Conservation (phyloP, 2,329 filamentous ascomycete genomes). For the Aspergillus ochraceoroseus region DNA sequence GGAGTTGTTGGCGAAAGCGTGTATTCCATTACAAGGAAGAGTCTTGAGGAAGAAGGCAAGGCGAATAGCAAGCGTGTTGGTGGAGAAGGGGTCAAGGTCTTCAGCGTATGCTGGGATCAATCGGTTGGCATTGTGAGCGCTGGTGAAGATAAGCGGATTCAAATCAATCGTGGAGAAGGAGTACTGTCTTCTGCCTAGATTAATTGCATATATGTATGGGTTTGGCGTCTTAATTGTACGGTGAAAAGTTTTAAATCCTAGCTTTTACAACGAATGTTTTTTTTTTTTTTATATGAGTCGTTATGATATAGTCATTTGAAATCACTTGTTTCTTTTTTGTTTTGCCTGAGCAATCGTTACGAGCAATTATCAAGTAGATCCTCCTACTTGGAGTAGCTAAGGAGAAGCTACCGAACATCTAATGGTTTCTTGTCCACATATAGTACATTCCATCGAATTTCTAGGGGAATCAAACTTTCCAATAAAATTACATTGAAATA, state of each 20-base stretch:
- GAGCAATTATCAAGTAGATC: too few relatives aligned
- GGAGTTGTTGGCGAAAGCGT: conserved; percentile 64
- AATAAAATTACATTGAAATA: conserved; percentile 15
- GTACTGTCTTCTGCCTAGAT: conserved; percentile 34
- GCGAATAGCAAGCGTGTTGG: conserved; percentile 56
- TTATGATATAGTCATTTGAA: too few relatives aligned
- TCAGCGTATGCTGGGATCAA: conserved; percentile 79
- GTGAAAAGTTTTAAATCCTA: conserved; percentile 28
- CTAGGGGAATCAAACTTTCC: conserved; percentile 10
- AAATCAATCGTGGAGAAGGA: conserved; percentile 71
- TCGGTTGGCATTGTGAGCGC: conserved; percentile 83
- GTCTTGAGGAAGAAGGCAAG: conserved; percentile 59
- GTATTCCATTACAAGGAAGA: conserved; percentile 74
- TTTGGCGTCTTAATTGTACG: conserved; percentile 27
- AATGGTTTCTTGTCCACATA: conserved; percentile 14
- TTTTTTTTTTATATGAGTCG: too few relatives aligned
- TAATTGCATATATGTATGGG: conserved; percentile 26
- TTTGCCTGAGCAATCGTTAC: too few relatives aligned
- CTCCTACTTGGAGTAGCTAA: too few relatives aligned
- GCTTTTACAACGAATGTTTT: conserved; percentile 10
- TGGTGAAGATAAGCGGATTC: conserved; percentile 90
- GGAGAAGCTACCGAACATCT: too few relatives aligned
- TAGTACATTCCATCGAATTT: conserved; percentile 18
- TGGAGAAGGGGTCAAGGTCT: conserved; percentile 85
- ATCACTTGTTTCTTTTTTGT: too few relatives aligned